Base-by-base conservation (phyloP, 306 rosid species). In the Quercus robur region DNA sequence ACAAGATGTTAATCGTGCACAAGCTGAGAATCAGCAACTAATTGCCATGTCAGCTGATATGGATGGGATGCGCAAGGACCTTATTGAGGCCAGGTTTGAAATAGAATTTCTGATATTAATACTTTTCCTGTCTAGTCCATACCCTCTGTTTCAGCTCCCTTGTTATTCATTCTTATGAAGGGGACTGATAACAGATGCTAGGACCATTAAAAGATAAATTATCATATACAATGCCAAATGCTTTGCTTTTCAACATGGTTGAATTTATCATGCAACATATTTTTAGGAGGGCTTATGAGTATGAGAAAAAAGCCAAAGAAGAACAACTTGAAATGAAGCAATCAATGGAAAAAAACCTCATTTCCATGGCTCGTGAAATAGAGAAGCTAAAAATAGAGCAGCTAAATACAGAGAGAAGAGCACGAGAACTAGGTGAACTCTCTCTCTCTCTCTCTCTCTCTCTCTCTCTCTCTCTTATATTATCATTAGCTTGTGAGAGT, bases 351-450 rank as follows among this genome's bases (percentile, higher is more conserved):
- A 82, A 75, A 51, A 86, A 84, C 66, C 85, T 86, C 9, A 56
- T 84, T 77, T 86, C 86, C 23, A 86, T 88, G 88, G 92, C 88
- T 75, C 84, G 84, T 66, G 90, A 86, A 82, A 72, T 86, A 58
- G 92, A 86, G 78, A 76, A 75, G 73, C 75, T 84, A 41, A 77
- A 88, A 14, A 80, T 85, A 46, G 83, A 88, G 75, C 80, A 66
- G 78, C 77, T 73, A 51, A 87, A 71, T 73, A 52, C 66, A 51
- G 85, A 81, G 67, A 64, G 81, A 70, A 85, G 78, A 67, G 63
- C 71, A 21, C 64, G 75, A 25, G 86, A 81, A 51, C 64, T 44
- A 71, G 90, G 90, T 87, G 70, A 74, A 64, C 78, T 76, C 78
- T 74, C 55, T 35, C 51, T 72, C 38, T 78, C 83, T 70, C 74